Percentiles rank a stretch among this genome's conserved stretches.
Conservation (phyloP, 2,329 filamentous ascomycete species). For the Colletotrichum somersetense region DNA sequence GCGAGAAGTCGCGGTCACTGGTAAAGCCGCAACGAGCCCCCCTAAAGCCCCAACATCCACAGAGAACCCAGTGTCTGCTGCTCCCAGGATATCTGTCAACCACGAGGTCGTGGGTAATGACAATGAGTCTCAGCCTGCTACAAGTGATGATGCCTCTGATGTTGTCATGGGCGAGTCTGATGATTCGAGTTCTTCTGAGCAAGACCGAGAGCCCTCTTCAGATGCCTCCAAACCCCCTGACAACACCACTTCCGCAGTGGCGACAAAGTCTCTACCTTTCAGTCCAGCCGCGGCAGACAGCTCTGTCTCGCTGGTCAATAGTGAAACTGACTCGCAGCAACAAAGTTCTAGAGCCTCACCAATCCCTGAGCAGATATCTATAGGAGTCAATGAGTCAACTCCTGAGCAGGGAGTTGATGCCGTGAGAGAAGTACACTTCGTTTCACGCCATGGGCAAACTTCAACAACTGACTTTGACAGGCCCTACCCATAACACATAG, state of each 20-base stretch:
- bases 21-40: constrained; percentile 25
- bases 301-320: constrained; percentile 45
- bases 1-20: constrained; percentile 30
- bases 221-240: constrained; percentile 70
- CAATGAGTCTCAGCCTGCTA: constrained; percentile 25
- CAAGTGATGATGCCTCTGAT: constrained; percentile 37
- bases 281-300: constrained; percentile 43
- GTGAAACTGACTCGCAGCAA: constrained; percentile 47
- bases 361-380: constrained; percentile 40
- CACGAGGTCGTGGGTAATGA: neutral
- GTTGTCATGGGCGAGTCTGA: constrained; percentile 41
- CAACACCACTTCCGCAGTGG: constrained; percentile 57
- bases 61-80: constrained; percentile 12
- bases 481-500: constrained; percentile 37
- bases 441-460: constrained; percentile 44
- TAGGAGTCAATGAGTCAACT: constrained; percentile 41
- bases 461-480: constrained; percentile 44
- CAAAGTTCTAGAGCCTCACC: constrained; percentile 43
- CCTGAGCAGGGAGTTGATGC: constrained; percentile 47
- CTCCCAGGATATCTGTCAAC: neutral
- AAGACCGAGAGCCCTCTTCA: constrained; percentile 48
- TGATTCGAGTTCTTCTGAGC: constrained; percentile 37
- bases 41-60: constrained; percentile 7
- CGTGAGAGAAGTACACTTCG: constrained; percentile 59
- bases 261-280: constrained; percentile 67